Conservation (phyloP, 2,329 filamentous ascomycete genomes). For the Colletotrichum neosansevieriae region DNA sequence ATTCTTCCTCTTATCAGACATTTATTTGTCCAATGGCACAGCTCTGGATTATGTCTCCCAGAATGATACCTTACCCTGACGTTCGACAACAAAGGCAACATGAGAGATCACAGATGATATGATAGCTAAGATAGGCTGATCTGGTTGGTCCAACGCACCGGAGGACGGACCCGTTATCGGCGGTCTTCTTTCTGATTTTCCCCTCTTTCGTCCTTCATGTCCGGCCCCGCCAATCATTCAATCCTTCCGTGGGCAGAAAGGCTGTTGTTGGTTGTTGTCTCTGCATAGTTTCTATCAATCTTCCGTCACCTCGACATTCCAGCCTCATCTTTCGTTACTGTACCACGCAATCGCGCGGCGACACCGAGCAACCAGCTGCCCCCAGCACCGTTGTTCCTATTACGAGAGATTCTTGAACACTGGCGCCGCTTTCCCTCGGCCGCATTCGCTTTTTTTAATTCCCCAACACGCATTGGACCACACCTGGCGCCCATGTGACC, state of each 20-base stretch:
- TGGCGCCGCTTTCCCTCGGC: conserved; percentile 44
- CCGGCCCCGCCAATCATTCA: conserved; percentile 18
- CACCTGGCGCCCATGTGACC: conserved; percentile 42
- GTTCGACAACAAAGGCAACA: conserved; percentile 1
- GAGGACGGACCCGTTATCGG: conserved; percentile 19
- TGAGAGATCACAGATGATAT: not conserved
- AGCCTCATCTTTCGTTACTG: not conserved
- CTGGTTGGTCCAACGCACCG: not conserved
- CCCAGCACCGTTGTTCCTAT: not conserved
- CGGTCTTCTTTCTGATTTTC: conserved; percentile 13
- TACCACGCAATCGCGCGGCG: not conserved
- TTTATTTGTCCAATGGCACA: conserved; percentile 1
- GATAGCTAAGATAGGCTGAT: conserved; percentile 32
- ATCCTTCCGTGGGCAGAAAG: not conserved
- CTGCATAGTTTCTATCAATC: not conserved
- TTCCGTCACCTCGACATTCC: conserved; percentile 11
- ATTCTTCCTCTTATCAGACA: conserved; percentile 9
- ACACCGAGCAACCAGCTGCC: conserved; percentile 1
- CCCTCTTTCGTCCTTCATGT: not conserved
- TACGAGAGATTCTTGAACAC: conserved; percentile 32
- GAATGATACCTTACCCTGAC: not conserved
- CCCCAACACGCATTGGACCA: conserved; percentile 3
- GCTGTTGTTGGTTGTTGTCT: conserved; percentile 9
- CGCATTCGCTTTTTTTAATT: conserved; percentile 22
- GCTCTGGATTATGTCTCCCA: conserved; percentile 8